phyloP scores from a whole-genome alignment of 2,329 filamentous ascomycete genomes.

The Fusarium goolgardi region DNA sequence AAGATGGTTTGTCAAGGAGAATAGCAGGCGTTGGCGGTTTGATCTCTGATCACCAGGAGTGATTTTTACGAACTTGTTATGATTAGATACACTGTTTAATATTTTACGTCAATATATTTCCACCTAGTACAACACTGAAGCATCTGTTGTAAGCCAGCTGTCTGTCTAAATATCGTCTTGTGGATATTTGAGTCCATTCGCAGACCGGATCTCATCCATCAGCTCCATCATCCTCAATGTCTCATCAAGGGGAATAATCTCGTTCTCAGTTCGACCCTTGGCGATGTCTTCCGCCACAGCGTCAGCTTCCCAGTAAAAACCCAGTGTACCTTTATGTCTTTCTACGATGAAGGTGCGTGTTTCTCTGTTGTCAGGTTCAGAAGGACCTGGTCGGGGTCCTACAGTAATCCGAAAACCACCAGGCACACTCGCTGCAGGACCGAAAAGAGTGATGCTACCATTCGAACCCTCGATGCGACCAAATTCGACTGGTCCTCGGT shows the following conservation, averaged over 20 bases:
- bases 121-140: no score
- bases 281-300: slow-evolving; percentile 23
- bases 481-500: slow-evolving; percentile 11
- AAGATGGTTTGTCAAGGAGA: slow-evolving; percentile 53
- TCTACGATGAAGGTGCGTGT: slow-evolving; percentile 20
- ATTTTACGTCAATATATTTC: background rate
- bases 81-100: slow-evolving; percentile 26
- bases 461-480: slow-evolving; percentile 18
- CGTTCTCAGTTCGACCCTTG: slow-evolving; percentile 53
- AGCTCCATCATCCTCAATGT: slow-evolving; percentile 59
- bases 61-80: slow-evolving; percentile 19
- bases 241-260: slow-evolving; percentile 58
- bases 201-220: slow-evolving; percentile 58
- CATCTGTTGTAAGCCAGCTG: no score
- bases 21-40: slow-evolving; percentile 51
- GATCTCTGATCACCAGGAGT: slow-evolving; percentile 27
- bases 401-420: slow-evolving; percentile 16
- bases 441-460: slow-evolving; percentile 17
- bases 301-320: slow-evolving; percentile 31
- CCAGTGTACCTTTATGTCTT: slow-evolving; percentile 15
- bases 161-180: slow-evolving; percentile 15
- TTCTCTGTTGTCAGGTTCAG: background rate
- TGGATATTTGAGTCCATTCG: slow-evolving; percentile 15
- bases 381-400: slow-evolving; percentile 4
- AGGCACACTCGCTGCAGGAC: slow-evolving; percentile 20